These are phyloP conservation scores for Pleurotus pulmonarius DNA, from an alignment of 768 basidiomycete species.

Conservation along the genomic window DNA sequence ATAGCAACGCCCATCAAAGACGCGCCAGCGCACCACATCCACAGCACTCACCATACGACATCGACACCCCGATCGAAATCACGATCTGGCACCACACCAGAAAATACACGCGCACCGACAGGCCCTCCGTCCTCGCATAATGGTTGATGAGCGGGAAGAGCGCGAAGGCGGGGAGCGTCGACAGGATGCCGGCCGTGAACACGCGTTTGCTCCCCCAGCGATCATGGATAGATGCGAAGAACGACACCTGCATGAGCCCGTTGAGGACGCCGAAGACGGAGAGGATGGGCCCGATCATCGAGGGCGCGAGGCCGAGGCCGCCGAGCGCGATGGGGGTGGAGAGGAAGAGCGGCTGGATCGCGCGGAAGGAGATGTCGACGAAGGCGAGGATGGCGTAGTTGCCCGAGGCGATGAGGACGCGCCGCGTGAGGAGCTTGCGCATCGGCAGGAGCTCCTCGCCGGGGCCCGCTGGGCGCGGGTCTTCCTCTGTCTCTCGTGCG, in stretches of 20 bases:
- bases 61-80: constrained; percentile 24
- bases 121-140: constrained; percentile 28
- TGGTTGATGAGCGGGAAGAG: constrained; percentile 48
- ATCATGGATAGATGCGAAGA: constrained; percentile 49
- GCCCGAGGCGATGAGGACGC: constrained; percentile 60
- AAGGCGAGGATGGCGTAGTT: constrained; percentile 69
- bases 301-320: constrained; percentile 53
- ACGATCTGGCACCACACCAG: constrained; percentile 23
- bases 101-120: constrained; percentile 23
- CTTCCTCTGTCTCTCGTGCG: neutral
- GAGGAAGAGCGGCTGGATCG: constrained; percentile 49
- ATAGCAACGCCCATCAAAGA: constrained; percentile 4
- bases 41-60: constrained; percentile 29
- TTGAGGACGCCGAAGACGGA: constrained; percentile 49
- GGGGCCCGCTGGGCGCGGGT: constrained; percentile 16
- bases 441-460: constrained; percentile 13
- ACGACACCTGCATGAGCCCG: constrained; percentile 48
- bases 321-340: constrained; percentile 53
- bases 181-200: constrained; percentile 39
- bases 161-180: constrained; percentile 40
- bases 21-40: too few species aligned
- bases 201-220: constrained; percentile 51
- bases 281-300: constrained; percentile 51
- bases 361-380: constrained; percentile 31
- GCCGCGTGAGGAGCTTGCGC: constrained; percentile 42